Conservation (phyloP, 208 protist genomes). For the Entamoeba invadens region DNA sequence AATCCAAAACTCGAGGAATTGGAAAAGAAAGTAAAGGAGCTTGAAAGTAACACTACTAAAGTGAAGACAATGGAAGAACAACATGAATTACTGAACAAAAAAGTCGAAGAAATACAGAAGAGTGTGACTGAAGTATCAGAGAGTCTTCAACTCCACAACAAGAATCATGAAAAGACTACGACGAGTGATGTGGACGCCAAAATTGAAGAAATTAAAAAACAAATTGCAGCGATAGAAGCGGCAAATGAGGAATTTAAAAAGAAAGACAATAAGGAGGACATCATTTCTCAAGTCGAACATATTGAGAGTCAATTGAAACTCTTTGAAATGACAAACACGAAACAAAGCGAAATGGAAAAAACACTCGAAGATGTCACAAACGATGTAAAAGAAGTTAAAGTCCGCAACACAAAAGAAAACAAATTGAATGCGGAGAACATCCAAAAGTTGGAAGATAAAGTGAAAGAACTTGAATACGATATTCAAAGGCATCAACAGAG, state of each 20-base stretch:
- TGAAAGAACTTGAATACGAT: too few relatives aligned
- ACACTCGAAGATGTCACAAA: neutral
- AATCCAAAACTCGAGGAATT: neutral
- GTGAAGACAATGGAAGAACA: neutral
- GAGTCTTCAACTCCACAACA: too few relatives aligned
- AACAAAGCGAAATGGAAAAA: neutral
- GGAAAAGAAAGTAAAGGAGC: neutral
- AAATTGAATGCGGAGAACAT: too few relatives aligned
- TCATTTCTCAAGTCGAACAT: neutral
- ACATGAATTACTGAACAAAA: too few relatives aligned
- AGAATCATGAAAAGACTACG: neutral
- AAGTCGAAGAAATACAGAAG: too few relatives aligned
- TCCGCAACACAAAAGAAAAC: neutral
- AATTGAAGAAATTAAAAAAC: neutral
- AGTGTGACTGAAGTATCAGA: too few relatives aligned
- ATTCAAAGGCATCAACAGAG: too few relatives aligned
- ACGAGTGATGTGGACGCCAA: neutral
- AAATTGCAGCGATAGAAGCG: neutral
- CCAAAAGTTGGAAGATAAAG: too few relatives aligned
- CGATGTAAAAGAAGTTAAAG: neutral
- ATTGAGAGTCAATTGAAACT: neutral
- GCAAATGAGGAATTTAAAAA: neutral
- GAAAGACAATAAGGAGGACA: neutral
- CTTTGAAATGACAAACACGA: neutral
- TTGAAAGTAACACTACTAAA: neutral